Percentiles rank a stretch among this genome's conserved stretches.
Conservation (phyloP, 2,329 filamentous ascomycete genomes). For the Calonectria ilicicola region DNA sequence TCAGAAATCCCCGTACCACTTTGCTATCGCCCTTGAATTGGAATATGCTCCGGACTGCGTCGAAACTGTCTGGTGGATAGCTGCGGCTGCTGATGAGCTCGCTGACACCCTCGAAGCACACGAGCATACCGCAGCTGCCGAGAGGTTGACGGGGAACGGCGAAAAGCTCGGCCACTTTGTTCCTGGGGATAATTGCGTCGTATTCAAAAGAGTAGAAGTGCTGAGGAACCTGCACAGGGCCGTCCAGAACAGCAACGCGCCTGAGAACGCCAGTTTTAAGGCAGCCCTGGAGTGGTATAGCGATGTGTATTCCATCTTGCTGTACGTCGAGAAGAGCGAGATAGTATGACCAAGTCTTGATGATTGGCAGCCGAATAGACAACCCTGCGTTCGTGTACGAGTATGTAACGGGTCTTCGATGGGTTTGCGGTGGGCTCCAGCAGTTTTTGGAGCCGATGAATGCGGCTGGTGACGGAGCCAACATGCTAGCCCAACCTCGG, state of each 20-base stretch:
- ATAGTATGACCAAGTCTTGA: background rate
- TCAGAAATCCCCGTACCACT: background rate
- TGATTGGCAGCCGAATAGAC: background rate
- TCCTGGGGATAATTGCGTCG: background rate
- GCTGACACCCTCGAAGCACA: background rate
- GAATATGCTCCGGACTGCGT: background rate
- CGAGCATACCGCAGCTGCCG: background rate
- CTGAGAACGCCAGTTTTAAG: background rate
- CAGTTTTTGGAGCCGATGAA: background rate
- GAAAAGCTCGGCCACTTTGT: background rate
- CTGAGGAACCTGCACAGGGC: background rate
- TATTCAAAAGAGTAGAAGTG: background rate
- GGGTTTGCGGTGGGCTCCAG: no score
- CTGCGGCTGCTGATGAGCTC: background rate
- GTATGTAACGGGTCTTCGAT: background rate
- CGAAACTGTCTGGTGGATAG: background rate
- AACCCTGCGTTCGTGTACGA: background rate
- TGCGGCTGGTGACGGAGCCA: background rate
- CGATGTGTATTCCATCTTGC: background rate
- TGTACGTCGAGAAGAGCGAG: background rate
- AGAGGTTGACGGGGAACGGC: background rate
- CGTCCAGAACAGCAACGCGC: background rate
- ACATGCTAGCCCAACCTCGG: background rate
- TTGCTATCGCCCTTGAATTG: background rate
- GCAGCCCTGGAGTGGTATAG: background rate